A percentile compares a stretch with the other conserved stretches of the same genome.
phyloP scores from a whole-genome alignment of 225 moss, liverwort and hornwort genomes.

The Polytrichum formosum region DNA sequence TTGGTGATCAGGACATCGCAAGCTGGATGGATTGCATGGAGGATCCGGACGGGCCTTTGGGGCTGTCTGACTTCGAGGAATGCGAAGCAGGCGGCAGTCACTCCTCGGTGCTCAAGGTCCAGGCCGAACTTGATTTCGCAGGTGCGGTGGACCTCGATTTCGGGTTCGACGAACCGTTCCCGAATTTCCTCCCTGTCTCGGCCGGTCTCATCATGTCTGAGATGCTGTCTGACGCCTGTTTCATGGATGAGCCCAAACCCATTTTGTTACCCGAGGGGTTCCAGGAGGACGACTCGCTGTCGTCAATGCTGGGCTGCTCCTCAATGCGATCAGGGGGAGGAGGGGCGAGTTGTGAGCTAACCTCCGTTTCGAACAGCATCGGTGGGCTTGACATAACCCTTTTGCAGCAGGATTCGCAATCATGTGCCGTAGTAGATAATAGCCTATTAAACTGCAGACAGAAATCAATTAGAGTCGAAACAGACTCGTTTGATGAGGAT shows the following conservation, averaged over 20 bases:
- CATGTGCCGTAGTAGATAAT: too few relatives aligned
- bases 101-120: slow-evolving; percentile 25
- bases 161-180: slow-evolving; percentile 32
- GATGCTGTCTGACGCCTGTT: slow-evolving; percentile 34
- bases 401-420: neutral
- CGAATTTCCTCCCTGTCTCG: slow-evolving; percentile 22
- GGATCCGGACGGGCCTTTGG: slow-evolving; percentile 6
- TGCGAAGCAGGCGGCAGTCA: slow-evolving; percentile 23
- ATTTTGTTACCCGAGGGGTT: slow-evolving; percentile 39
- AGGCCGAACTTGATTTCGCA: slow-evolving; percentile 37
- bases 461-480: neutral
- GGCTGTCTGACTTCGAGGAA: slow-evolving; percentile 49
- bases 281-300: slow-evolving; percentile 53
- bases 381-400: neutral
- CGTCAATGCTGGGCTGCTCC: slow-evolving; percentile 48
- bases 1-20: slow-evolving; percentile 31
- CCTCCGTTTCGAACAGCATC: neutral
- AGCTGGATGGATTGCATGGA: slow-evolving; percentile 59
- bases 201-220: slow-evolving; percentile 35
- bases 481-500: neutral
- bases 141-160: slow-evolving; percentile 37
- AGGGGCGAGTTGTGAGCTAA: neutral
- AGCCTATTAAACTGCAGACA: too few relatives aligned
- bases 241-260: slow-evolving; percentile 11
- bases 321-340: too few relatives aligned